Conservation (phyloP, 2,329 filamentous ascomycete genomes). For the Diaporthe citrichinensis region DNA sequence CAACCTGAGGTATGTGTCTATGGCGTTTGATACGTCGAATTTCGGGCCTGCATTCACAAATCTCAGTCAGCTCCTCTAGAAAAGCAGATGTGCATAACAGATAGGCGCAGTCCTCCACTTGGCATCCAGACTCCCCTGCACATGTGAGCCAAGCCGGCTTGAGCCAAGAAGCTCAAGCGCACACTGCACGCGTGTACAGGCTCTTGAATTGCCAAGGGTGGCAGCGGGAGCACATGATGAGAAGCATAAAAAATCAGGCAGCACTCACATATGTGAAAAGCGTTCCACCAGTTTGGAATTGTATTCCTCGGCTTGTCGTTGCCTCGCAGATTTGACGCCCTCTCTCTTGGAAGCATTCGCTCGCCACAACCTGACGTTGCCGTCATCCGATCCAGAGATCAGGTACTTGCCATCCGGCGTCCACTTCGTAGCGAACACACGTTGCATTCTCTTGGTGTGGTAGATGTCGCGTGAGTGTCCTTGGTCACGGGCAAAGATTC, state of each 20-base stretch:
- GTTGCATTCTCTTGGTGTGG: constrained; percentile 98
- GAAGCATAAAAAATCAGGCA: neutral
- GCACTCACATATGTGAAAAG: constrained; percentile 83
- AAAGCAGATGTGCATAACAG: neutral
- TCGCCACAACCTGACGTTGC: constrained; percentile 82
- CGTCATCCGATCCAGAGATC: constrained; percentile 92
- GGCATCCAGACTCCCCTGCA: neutral
- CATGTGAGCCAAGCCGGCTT: neutral
- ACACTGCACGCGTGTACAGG: neutral
- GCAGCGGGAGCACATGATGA: neutral
- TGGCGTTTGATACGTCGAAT: constrained; percentile 91
- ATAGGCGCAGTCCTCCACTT: neutral
- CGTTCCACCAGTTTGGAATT: constrained; percentile 86
- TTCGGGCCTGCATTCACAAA: constrained; percentile 70
- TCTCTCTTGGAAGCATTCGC: constrained; percentile 86
- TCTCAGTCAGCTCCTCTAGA: neutral
- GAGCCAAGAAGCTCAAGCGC: neutral
- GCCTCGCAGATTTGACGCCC: constrained; percentile 86
- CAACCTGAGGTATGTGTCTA: constrained; percentile 89
- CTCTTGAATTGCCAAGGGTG: neutral
- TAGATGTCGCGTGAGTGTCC: constrained; percentile 94
- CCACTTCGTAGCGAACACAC: constrained; percentile 88
- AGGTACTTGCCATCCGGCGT: constrained; percentile 93
- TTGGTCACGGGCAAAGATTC: constrained; percentile 84
- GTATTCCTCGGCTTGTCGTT: constrained; percentile 92